Conservation (phyloP, 345 rosid species). For the Populus euphratica region DNA sequence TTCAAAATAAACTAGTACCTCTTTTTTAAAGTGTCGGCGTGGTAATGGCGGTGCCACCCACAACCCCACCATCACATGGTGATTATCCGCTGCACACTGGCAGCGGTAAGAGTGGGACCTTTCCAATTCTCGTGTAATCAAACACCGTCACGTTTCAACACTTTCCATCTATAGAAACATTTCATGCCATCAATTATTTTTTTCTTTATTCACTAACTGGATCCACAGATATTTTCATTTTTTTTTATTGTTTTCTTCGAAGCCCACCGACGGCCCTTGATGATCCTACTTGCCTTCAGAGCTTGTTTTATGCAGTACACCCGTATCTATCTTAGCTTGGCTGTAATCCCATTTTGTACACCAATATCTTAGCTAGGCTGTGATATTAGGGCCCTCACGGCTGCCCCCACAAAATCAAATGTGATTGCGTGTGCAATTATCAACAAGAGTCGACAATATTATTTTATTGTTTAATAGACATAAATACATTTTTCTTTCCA, state of each 20-base stretch:
- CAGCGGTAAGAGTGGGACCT: neutral
- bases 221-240: neutral
- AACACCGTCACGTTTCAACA: neutral
- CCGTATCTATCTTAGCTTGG: neutral
- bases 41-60: neutral
- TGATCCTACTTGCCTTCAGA: neutral
- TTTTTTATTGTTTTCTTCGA: neutral
- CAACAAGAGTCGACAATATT: too few species aligned
- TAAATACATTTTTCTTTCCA: too few species aligned
- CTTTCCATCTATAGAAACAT: neutral
- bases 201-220: too few species aligned
- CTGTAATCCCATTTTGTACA: neutral
- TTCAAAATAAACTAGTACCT: too few species aligned
- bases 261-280: neutral
- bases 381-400: neutral
- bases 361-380: neutral
- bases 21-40: too few species aligned
- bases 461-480: too few species aligned
- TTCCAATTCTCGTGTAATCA: neutral
- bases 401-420: neutral
- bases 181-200: neutral
- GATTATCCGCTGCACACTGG: neutral
- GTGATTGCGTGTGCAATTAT: neutral
- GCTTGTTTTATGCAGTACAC: neutral
- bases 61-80: neutral